Conservation (phyloP, 169 alveolate species). For the Plasmodium cynomolgi region DNA sequence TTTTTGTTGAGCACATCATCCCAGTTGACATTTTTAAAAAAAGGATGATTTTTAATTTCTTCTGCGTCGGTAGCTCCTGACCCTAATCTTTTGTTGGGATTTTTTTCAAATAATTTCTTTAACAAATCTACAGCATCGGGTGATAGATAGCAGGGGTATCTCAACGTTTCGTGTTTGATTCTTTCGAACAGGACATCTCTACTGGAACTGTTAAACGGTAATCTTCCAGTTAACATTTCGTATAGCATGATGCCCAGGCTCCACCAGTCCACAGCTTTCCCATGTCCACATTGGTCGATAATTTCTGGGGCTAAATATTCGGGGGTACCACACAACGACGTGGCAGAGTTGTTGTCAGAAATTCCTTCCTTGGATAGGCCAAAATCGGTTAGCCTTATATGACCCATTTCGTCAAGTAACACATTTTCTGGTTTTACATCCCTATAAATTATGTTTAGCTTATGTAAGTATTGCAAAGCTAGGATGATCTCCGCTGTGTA, state of each 20-base stretch:
- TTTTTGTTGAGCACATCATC: conserved; percentile 75
- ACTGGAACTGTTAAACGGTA: conserved; percentile 87
- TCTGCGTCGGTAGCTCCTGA: conserved; percentile 80
- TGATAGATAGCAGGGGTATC: conserved; percentile 76
- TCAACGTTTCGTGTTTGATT: conserved; percentile 80
- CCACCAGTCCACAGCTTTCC: conserved; percentile 90
- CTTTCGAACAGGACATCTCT: conserved; percentile 80
- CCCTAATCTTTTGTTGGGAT: conserved; percentile 90
- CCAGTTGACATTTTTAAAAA: conserved; percentile 88
- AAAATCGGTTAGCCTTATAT: conserved; percentile 87
- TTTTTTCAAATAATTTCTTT: conserved; percentile 83
- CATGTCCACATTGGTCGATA: conserved; percentile 87
- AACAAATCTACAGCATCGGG: conserved; percentile 84
- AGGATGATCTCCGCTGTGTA: conserved; percentile 84
- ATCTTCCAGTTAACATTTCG: conserved; percentile 89
- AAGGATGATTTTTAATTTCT: conserved; percentile 87
- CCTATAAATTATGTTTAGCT: conserved; percentile 84
- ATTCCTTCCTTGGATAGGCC: conserved; percentile 87
- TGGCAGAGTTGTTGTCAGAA: conserved; percentile 75
- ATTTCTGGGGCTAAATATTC: conserved; percentile 91
- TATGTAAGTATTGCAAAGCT: conserved; percentile 87
- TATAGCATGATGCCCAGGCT: conserved; percentile 87
- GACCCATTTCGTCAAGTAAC: conserved; percentile 83
- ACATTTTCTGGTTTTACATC: conserved; percentile 91
- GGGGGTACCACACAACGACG: conserved; percentile 90